These are phyloP conservation scores for Acephala macrosclerotiorum DNA, from an alignment of 2,329 filamentous ascomycete genomes.

Conservation along the genomic window DNA sequence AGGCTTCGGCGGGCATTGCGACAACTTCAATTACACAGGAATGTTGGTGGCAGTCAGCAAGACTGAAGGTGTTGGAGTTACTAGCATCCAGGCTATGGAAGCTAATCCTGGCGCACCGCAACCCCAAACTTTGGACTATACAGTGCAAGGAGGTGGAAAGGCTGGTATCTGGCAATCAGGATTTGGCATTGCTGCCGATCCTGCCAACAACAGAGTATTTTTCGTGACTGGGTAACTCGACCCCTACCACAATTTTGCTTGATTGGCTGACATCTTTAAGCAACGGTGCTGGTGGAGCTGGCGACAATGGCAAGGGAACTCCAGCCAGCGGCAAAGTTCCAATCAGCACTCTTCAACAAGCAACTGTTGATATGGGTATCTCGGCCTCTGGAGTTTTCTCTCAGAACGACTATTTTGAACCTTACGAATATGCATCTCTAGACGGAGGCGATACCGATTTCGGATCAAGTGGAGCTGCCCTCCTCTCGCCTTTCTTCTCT, in stretches of 20 bases:
- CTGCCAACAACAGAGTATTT: conserved; percentile 13
- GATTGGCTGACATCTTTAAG: background rate
- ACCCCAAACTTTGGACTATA: background rate
- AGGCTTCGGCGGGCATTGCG: conserved; percentile 31
- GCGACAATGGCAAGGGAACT: conserved; percentile 9
- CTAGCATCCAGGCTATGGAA: conserved; percentile 8
- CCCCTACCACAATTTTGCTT: background rate
- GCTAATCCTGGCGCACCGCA: background rate
- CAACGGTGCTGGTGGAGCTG: conserved; percentile 5
- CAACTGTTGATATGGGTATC: conserved; percentile 11
- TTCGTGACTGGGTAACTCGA: conserved; percentile 18
- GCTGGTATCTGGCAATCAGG: conserved; percentile 19
- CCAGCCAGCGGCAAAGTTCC: conserved; percentile 7
- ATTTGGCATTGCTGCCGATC: conserved; percentile 15
- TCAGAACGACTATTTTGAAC: conserved; percentile 22
- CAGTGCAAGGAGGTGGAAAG: conserved; percentile 15
- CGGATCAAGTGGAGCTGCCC: conserved; percentile 13
- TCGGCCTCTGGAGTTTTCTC: background rate
- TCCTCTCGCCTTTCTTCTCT: conserved; percentile 14
- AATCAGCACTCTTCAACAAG: conserved; percentile 18
- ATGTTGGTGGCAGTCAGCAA: conserved; percentile 21
- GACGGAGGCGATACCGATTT: conserved; percentile 22
- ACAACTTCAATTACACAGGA: conserved; percentile 32
- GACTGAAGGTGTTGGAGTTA: conserved; percentile 4
- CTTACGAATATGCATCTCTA: conserved; percentile 11